These are phyloP conservation scores for Mucor irregularis DNA, from an alignment of 371 early-diverging fungal species.

Conservation along the genomic window DNA sequence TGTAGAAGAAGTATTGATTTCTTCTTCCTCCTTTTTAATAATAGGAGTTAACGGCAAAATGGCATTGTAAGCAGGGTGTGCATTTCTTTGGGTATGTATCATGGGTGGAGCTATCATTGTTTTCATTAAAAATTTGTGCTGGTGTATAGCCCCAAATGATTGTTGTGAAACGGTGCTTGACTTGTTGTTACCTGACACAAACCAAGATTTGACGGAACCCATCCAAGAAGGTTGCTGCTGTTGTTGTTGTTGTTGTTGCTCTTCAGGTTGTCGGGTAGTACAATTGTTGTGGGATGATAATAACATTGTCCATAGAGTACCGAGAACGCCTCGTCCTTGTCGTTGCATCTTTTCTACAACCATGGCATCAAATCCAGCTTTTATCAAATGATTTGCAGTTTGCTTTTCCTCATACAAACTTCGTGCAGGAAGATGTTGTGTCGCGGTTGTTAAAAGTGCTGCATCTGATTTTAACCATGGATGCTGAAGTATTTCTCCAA, in stretches of 20 bases:
- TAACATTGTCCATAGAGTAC: slow-evolving; percentile 15
- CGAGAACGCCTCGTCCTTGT: slow-evolving; percentile 6
- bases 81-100: too few species aligned
- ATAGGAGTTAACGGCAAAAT: not conserved
- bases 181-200: not conserved
- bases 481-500: slow-evolving; percentile 59
- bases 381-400: not conserved
- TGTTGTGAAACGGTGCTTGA: not conserved
- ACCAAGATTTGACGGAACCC: slow-evolving; percentile 13
- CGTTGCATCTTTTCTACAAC: slow-evolving; percentile 13
- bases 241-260: not conserved
- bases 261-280: slow-evolving; percentile 1
- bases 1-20: slow-evolving; percentile 7
- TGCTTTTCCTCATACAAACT: not conserved
- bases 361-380: slow-evolving; percentile 2
- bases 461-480: slow-evolving; percentile 52
- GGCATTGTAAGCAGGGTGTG: slow-evolving; percentile 2
- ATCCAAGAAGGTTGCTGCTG: slow-evolving; percentile 6
- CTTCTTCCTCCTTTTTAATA: not conserved
- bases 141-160: not conserved
- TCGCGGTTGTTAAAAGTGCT: too few species aligned
- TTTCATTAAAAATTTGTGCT: not conserved
- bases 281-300: not conserved
- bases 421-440: slow-evolving; percentile 18
- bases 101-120: not conserved